These are phyloP conservation scores for Leccinum variicolor DNA, from an alignment of 768 basidiomycete species.

Conservation along the genomic window DNA sequence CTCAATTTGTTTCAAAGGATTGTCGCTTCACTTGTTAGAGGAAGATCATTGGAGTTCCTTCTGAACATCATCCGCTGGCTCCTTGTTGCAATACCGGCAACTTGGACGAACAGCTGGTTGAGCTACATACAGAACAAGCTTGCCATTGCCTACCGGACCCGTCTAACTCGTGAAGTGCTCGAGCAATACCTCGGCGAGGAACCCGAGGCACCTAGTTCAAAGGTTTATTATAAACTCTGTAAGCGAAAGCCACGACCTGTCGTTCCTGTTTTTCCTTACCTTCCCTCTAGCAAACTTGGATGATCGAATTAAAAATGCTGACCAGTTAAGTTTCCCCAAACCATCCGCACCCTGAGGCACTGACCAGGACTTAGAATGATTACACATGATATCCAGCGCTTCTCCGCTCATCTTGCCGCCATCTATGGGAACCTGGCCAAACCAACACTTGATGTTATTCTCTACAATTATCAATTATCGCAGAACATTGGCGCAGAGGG, in stretches of 20 bases:
- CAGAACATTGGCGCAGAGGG: conserved; percentile 95
- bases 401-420: conserved; percentile 85
- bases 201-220: conserved; percentile 61
- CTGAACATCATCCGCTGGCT: conserved; percentile 88
- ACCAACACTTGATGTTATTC: conserved; percentile 85
- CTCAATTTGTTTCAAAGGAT: conserved; percentile 52
- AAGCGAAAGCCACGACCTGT: conserved; percentile 22
- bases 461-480: conserved; percentile 95
- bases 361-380: conserved; percentile 64
- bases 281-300: conserved; percentile 77
- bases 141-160: conserved; percentile 81
- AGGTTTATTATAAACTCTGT: conserved; percentile 94
- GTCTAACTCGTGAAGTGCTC: conserved; percentile 82
- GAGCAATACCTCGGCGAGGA: conserved; percentile 79
- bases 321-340: conserved; percentile 58
- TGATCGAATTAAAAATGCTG: conserved; percentile 93
- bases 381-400: conserved; percentile 92
- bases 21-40: conserved; percentile 91
- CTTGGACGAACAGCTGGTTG: conserved; percentile 91
- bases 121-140: conserved; percentile 93
- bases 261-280: conserved; percentile 3
- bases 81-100: conserved; percentile 87
- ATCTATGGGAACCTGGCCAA: conserved; percentile 95
- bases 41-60: conserved; percentile 73
- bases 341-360: neutral